A percentile compares a stretch with the other conserved stretches of the same genome.
Evolutionary conservation across 2,329 filamentous ascomycete species (phyloP).

Genomic region (Myriosclerotinia scirpicola): DNA sequence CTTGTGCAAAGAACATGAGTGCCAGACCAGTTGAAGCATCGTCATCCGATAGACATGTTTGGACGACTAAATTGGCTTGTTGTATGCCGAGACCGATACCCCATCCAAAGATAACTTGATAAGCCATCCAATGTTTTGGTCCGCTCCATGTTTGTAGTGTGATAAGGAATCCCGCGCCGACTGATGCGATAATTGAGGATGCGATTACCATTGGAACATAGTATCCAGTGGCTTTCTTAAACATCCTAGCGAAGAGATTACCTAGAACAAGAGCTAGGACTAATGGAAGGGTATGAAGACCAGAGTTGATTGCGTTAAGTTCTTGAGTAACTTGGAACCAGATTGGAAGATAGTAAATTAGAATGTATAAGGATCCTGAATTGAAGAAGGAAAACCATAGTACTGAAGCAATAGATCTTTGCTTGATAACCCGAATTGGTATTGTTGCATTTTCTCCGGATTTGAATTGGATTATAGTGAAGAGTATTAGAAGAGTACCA

Average conservation of each 20-base stretch:
- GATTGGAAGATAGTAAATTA: conserved; percentile 50
- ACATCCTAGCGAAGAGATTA: conserved; percentile 38
- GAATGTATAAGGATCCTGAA: conserved; percentile 43
- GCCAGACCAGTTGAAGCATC: conserved; percentile 40
- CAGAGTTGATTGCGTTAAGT: conserved; percentile 43
- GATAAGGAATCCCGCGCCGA: conserved; percentile 46
- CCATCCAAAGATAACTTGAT: conserved; percentile 36
- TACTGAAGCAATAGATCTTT: conserved; percentile 42
- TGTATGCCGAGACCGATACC: conserved; percentile 40
- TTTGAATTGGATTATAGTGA: conserved; percentile 41
- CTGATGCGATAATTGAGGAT: conserved; percentile 36
- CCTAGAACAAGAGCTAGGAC: conserved; percentile 41
- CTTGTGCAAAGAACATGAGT: conserved; percentile 42
- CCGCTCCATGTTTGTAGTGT: conserved; percentile 42
- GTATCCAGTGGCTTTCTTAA: conserved; percentile 39
- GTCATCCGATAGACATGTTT: conserved; percentile 33
- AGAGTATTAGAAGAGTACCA: conserved; percentile 36
- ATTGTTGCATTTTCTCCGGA: conserved; percentile 43
- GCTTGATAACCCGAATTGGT: conserved; percentile 43
- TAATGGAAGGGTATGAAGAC: conserved; percentile 42
- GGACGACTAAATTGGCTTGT: conserved; percentile 36
- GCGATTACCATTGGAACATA: conserved; percentile 34
- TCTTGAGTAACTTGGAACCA: conserved; percentile 50
- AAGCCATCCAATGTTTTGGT: conserved; percentile 42
- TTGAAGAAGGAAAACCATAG: conserved; percentile 41